A percentile compares a stretch with the other conserved stretches of the same genome.
Conservation (phyloP, 2,329 filamentous ascomycete species). For the Ustilaginoidea virens region DNA sequence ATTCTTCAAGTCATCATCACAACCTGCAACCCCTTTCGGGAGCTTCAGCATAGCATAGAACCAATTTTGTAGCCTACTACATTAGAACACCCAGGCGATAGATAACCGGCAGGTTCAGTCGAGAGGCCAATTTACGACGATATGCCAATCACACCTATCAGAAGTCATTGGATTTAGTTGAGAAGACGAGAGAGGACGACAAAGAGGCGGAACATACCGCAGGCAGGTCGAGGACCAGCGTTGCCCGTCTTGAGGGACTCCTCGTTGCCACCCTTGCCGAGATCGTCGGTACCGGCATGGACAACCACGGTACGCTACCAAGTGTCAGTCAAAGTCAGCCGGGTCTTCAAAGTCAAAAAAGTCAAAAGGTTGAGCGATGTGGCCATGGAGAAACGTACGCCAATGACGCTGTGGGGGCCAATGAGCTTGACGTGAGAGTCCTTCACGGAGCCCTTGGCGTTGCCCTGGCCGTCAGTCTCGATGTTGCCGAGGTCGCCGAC, state of each 20-base stretch:
- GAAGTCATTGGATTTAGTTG: slow-evolving; percentile 6
- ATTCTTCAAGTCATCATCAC: no score
- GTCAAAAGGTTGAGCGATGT: no score
- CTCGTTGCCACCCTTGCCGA: slow-evolving; percentile 80
- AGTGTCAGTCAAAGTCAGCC: not conserved
- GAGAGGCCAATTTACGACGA: slow-evolving; percentile 51
- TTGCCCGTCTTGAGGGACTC: slow-evolving; percentile 99
- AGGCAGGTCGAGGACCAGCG: slow-evolving; percentile 83
- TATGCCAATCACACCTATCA: slow-evolving; percentile 72
- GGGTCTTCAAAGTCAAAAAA: not conserved
- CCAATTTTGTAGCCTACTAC: not conserved
- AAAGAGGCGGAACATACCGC: slow-evolving; percentile 59
- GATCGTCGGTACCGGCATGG: slow-evolving; percentile 90
- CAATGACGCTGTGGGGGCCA: slow-evolving; percentile 85
- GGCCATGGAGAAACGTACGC: slow-evolving; percentile 44
- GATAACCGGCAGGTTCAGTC: no score
- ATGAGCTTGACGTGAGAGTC: slow-evolving; percentile 92
- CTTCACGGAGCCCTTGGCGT: slow-evolving; percentile 62
- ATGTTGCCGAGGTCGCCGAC: slow-evolving; percentile 97
- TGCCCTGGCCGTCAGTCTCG: slow-evolving; percentile 86
- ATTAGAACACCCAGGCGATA: no score
- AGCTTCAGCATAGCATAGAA: no score
- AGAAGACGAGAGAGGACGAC: not conserved
- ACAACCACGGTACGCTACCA: slow-evolving; percentile 79
- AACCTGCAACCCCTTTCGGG: no score